These are phyloP conservation scores for Harringtonia lauricola DNA, from an alignment of 2,329 filamentous ascomycete species.

Conservation along the genomic window DNA sequence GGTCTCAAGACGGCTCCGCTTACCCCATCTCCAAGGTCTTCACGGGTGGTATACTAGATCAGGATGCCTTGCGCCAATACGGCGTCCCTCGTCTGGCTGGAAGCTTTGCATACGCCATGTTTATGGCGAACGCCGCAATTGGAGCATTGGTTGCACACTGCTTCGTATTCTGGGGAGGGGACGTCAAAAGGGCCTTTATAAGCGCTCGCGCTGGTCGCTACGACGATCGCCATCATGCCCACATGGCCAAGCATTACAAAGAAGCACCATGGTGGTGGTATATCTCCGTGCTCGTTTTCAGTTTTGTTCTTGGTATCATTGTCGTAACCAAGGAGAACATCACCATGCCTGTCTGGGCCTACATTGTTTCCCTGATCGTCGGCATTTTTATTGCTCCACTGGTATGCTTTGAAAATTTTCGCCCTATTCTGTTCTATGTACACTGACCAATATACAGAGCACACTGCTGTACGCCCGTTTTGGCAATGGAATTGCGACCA, in stretches of 20 bases:
- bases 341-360: slow-evolving; percentile 35
- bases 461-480: slow-evolving; percentile 38
- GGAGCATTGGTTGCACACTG: slow-evolving; percentile 42
- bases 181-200: slow-evolving; percentile 35
- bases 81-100: slow-evolving; percentile 37
- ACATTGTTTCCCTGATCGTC: slow-evolving; percentile 31
- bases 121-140: slow-evolving; percentile 48
- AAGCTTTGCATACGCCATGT: slow-evolving; percentile 38
- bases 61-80: slow-evolving; percentile 26
- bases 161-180: slow-evolving; percentile 43
- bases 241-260: slow-evolving; percentile 42
- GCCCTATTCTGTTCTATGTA: too few species aligned
- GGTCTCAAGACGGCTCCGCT: slow-evolving; percentile 23
- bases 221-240: slow-evolving; percentile 38
- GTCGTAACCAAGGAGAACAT: slow-evolving; percentile 34
- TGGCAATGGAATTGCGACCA: slow-evolving; percentile 47
- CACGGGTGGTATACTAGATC: slow-evolving; percentile 27
- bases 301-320: slow-evolving; percentile 34
- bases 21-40: slow-evolving; percentile 32
- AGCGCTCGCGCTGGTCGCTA: slow-evolving; percentile 29
- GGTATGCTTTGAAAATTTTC: too few species aligned
- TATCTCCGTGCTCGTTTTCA: slow-evolving; percentile 25
- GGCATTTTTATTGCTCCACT: slow-evolving; percentile 39
- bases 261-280: slow-evolving; percentile 40
- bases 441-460: slow-evolving; percentile 18